Conservation (phyloP, 176 grass and related monocot genomes). For the Bromus sterilis region DNA sequence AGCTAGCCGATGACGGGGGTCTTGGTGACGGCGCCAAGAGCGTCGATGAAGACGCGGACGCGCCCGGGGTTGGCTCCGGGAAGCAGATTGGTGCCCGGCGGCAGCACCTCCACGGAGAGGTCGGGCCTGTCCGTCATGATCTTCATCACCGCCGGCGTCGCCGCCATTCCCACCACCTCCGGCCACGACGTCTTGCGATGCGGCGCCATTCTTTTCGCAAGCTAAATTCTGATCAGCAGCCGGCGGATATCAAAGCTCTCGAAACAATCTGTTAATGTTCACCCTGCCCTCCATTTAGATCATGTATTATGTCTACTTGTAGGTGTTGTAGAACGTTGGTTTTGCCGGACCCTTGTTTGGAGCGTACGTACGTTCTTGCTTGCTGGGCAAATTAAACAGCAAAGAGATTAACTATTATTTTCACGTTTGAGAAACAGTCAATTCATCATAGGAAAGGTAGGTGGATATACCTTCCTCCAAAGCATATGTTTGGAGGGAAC, state of each 20-base stretch:
- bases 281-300: background rate
- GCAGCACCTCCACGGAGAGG: background rate
- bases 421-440: background rate
- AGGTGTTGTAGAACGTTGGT: background rate
- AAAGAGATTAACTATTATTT: background rate
- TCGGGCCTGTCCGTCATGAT: constrained; percentile 6
- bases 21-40: background rate
- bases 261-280: background rate
- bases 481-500: too few relatives aligned
- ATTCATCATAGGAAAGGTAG: background rate
- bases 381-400: background rate
- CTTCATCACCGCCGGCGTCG: constrained; percentile 2
- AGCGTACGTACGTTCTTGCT: background rate
- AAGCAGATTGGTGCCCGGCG: background rate
- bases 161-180: constrained; percentile 15
- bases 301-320: background rate
- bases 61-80: background rate
- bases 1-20: background rate
- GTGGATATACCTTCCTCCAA: background rate
- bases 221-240: background rate
- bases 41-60: constrained; percentile 4
- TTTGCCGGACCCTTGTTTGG: background rate
- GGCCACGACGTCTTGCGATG: background rate
- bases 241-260: background rate
- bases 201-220: background rate